phyloP scores from a whole-genome alignment of 1,284 basidiomycete species.

The Cutaneotrichosporon cyanovorans region DNA sequence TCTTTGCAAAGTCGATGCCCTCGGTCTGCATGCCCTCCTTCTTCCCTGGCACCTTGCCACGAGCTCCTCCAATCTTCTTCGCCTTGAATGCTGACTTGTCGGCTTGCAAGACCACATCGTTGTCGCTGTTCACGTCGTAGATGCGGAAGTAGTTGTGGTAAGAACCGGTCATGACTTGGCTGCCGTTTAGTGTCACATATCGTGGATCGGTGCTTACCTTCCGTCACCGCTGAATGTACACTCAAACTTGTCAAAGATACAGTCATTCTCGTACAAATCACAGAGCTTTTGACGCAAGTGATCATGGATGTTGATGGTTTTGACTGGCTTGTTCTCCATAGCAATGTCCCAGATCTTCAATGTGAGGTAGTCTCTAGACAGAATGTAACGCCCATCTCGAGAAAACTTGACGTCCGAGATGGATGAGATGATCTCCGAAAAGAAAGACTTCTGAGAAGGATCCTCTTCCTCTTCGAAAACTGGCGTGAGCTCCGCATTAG shows the following conservation, averaged over 20 bases:
- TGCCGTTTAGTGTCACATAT: conserved; percentile 37
- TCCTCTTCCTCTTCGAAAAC: conserved; percentile 99
- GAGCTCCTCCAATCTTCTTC: conserved; percentile 85
- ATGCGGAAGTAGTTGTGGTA: conserved; percentile 99
- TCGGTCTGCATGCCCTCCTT: conserved; percentile 84
- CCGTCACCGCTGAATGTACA: conserved; percentile 94
- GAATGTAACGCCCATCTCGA: conserved; percentile 90
- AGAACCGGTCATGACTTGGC: conserved; percentile 90
- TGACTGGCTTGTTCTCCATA: conserved; percentile 94
- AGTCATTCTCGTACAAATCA: conserved; percentile 99
- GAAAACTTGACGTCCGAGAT: conserved; percentile 99
- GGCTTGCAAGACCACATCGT: conserved; percentile 91
- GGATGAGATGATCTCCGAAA: conserved; percentile 99
- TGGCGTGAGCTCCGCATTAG: conserved; percentile 50
- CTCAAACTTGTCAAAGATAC: conserved; percentile 99
- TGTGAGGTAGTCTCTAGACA: conserved; percentile 94
- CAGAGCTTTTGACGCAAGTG: conserved; percentile 95
- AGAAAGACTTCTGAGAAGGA: conserved; percentile 94
- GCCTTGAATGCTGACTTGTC: conserved; percentile 99
- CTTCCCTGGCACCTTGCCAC: conserved; percentile 65
- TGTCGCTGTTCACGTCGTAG: conserved; percentile 85
- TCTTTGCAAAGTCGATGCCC: conserved; percentile 96
- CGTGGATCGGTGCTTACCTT: conserved; percentile 56
- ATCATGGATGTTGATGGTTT: conserved; percentile 98
- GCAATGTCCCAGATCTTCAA: conserved; percentile 99